phyloP scores from a whole-genome alignment of 108 stramenopile species.

The Fragilaria radians region DNA sequence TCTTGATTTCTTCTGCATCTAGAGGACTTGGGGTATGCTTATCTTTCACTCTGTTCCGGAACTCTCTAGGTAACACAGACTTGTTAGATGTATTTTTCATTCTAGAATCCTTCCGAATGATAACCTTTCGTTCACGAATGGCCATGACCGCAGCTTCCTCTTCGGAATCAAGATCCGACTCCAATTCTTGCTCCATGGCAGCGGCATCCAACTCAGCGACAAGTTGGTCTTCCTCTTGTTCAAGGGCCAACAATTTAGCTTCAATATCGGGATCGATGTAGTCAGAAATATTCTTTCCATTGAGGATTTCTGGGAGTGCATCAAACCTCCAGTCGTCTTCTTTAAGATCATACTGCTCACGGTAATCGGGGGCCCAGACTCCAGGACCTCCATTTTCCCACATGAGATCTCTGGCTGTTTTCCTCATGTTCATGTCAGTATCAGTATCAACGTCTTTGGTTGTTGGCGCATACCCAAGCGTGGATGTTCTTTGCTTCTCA shows the following conservation, averaged over 20 bases:
- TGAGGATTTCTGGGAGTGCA: slow-evolving; percentile 94
- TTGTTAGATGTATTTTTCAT: slow-evolving; percentile 54
- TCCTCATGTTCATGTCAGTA: slow-evolving; percentile 34
- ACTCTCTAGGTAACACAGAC: slow-evolving; percentile 55
- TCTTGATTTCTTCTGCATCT: slow-evolving; percentile 46
- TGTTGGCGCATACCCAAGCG: slow-evolving; percentile 64
- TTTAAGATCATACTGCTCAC: slow-evolving; percentile 90
- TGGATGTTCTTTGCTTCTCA: slow-evolving; percentile 44
- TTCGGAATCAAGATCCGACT: slow-evolving; percentile 71
- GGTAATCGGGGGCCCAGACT: slow-evolving; percentile 94
- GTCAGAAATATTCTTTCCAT: slow-evolving; percentile 99
- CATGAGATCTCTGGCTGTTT: slow-evolving; percentile 95
- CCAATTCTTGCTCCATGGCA: slow-evolving; percentile 78
- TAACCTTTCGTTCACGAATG: slow-evolving; percentile 70
- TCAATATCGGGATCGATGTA: slow-evolving; percentile 92
- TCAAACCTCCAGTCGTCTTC: slow-evolving; percentile 92
- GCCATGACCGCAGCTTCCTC: slow-evolving; percentile 76
- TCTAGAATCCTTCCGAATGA: slow-evolving; percentile 44
- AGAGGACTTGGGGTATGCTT: slow-evolving; percentile 60
- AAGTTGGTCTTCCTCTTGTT: slow-evolving; percentile 86
- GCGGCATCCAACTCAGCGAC: slow-evolving; percentile 71
- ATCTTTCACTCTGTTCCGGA: slow-evolving; percentile 66
- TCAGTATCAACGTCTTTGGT: slow-evolving; percentile 41
- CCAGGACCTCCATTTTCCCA: slow-evolving; percentile 97
- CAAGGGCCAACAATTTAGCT: slow-evolving; percentile 74